phyloP scores from a whole-genome alignment of 2,329 filamentous ascomycete species.

The Tolypocladium capitatum region DNA sequence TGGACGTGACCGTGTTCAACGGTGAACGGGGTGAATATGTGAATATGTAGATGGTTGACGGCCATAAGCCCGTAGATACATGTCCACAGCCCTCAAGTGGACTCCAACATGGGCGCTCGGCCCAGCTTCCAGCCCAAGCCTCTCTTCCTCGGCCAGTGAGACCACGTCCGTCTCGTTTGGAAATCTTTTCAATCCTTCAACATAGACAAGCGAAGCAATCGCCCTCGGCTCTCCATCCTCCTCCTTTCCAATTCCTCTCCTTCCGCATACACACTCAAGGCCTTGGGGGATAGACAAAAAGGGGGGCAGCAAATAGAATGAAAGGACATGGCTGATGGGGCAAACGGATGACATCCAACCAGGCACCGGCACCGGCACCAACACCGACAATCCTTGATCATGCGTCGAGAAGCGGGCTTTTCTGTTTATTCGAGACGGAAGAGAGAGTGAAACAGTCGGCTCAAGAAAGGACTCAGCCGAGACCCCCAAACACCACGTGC shows the following conservation, averaged over 20 bases:
- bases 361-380: neutral
- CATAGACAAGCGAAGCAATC: neutral
- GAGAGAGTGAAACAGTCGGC: neutral
- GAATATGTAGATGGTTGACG: neutral
- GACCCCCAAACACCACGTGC: neutral
- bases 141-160: conserved; percentile 1
- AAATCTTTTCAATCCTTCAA: neutral
- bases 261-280: neutral
- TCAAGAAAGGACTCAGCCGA: too few species aligned
- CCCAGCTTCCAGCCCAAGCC: neutral
- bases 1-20: neutral
- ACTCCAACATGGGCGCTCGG: neutral
- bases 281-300: neutral
- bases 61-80: neutral
- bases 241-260: neutral
- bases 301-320: neutral
- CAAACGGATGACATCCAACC: neutral
- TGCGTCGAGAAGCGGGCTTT: neutral
- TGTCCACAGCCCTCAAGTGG: neutral
- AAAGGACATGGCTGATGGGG: neutral
- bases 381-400: neutral
- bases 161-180: neutral
- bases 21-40: too few species aligned
- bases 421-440: neutral
- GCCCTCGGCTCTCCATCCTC: neutral